These are phyloP conservation scores for Zasmidium citrigriseum DNA, from an alignment of 2,329 filamentous ascomycete species.

Conservation along the genomic window DNA sequence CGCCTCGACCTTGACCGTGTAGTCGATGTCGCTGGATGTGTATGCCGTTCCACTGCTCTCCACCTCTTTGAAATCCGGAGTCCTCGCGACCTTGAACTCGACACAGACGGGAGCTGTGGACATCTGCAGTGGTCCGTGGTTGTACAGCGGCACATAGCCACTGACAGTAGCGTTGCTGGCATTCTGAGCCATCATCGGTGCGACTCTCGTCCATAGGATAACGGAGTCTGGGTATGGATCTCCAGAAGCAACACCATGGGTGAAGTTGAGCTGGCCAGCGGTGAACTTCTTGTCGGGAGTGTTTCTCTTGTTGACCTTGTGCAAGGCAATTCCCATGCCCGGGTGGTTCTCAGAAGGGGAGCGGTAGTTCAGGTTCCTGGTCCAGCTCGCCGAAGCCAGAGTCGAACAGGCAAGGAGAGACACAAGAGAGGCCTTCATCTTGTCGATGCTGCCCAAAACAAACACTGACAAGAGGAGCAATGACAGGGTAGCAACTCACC, in stretches of 20 bases:
- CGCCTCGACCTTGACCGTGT: constrained; percentile 73
- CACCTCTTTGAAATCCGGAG: constrained; percentile 49
- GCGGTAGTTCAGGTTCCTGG: constrained; percentile 65
- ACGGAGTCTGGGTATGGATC: constrained; percentile 48
- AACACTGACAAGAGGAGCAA: neutral
- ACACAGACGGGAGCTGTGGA: constrained; percentile 67
- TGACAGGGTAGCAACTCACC: no score
- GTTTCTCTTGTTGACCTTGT: constrained; percentile 60
- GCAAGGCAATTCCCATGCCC: constrained; percentile 64
- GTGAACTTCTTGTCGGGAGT: constrained; percentile 45
- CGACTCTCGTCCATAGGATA: constrained; percentile 44
- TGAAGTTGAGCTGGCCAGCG: constrained; percentile 59
- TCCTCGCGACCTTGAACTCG: constrained; percentile 61
- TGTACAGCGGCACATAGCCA: constrained; percentile 56
- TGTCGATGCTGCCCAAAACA: neutral
- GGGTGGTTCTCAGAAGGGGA: constrained; percentile 67
- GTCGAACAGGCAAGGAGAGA: constrained; percentile 15
- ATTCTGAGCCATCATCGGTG: constrained; percentile 43
- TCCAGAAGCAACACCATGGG: constrained; percentile 52
- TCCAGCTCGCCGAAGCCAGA: constrained; percentile 28
- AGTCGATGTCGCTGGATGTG: constrained; percentile 74
- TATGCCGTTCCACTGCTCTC: constrained; percentile 62
- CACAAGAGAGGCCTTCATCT: constrained; percentile 18
- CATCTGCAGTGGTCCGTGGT: constrained; percentile 56
- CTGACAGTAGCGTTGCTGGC: constrained; percentile 53